phyloP scores from a whole-genome alignment of 2,329 filamentous ascomycete species.

The Fusarium sp. region DNA sequence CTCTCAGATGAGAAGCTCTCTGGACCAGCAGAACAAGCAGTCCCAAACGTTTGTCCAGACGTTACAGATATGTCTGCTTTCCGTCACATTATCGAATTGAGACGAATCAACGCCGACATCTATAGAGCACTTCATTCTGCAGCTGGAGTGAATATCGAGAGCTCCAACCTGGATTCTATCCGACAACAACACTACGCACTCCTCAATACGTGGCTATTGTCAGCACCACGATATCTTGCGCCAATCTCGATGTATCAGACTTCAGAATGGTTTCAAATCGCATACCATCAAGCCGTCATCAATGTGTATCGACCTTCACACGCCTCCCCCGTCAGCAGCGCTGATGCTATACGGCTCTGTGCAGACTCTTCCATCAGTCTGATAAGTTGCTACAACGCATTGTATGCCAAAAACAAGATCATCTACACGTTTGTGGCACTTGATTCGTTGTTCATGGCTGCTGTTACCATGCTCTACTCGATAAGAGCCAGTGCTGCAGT shows the following conservation, averaged over 20 bases:
- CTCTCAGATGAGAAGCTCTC: conserved; percentile 34
- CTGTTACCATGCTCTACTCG: conserved; percentile 39
- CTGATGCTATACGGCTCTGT: conserved; percentile 37
- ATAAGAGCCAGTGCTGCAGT: conserved; percentile 32
- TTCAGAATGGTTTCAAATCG: conserved; percentile 41
- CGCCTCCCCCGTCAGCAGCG: conserved; percentile 38
- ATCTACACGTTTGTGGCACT: conserved; percentile 38
- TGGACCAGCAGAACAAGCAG: conserved; percentile 19
- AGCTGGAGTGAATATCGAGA: conserved; percentile 28
- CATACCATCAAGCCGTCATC: conserved; percentile 40
- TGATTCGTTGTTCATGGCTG: conserved; percentile 35
- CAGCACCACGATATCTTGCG: conserved; percentile 34
- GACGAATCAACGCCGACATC: conserved; percentile 34
- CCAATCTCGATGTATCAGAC: conserved; percentile 42
- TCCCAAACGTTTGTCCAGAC: conserved; percentile 29
- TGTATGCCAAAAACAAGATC: conserved; percentile 41
- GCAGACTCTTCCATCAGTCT: conserved; percentile 41
- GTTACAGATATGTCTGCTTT: conserved; percentile 40
- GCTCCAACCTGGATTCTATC: conserved; percentile 30
- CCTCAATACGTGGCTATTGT: conserved; percentile 37
- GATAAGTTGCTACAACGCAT: conserved; percentile 39
- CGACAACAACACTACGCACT: conserved; percentile 36
- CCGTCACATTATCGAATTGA: conserved; percentile 33
- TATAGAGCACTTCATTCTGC: conserved; percentile 39
- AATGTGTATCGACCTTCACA: conserved; percentile 39